Evolutionary conservation across 345 rosid genomes (phyloP), one percentile per base, ranked within the genome.

Genomic region (Erucastrum elatum): DNA sequence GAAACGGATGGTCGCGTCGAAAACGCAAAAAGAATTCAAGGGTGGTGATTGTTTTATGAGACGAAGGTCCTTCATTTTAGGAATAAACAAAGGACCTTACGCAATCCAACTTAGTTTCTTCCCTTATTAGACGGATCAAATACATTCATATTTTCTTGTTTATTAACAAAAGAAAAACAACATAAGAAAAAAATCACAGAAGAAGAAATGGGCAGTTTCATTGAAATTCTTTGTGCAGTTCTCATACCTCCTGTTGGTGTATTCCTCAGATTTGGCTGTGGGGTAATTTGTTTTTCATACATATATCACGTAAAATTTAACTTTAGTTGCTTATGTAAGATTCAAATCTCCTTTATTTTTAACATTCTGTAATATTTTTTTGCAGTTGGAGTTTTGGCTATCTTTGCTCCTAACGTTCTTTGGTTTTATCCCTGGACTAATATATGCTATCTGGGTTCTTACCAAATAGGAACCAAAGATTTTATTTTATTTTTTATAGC

Each of bases 161-260:
- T 44, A 65, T 61, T 61, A 59, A 8, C 63, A 29, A 49, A 70
- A 6, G 68, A 68, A 70, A 6, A 76, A 68, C 30, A 70, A n/a
- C 29, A 5, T 13, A 70, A 69, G 21, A 21, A 55, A 17, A 64
- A 30, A 51, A 53, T 5, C 2, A 67, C 37, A 46, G 79, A 84
- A 63, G 6, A 78, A 63, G 17, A 55, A 74, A 74, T 79, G 82
- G 59, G 35, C 12, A 68, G 8, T 10, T 67, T 79, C 64, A 2
- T 73, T 74, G 95, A 92, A 76, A 85, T 90, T 68, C 37, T 92
- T 46, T 72, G 85, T 81, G 95, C 97, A 25, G 61, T 92, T 77
- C 6, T 92, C 75, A 51, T 92, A 84, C 97, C 97, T 51, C 97
- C 97, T 70, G 85, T 92, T 0, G 97, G 95, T 4, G 97, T 92